These are phyloP conservation scores for Cutaneotrichosporon sp. DNA, from an alignment of 1,284 basidiomycete species.

Conservation along the genomic window DNA sequence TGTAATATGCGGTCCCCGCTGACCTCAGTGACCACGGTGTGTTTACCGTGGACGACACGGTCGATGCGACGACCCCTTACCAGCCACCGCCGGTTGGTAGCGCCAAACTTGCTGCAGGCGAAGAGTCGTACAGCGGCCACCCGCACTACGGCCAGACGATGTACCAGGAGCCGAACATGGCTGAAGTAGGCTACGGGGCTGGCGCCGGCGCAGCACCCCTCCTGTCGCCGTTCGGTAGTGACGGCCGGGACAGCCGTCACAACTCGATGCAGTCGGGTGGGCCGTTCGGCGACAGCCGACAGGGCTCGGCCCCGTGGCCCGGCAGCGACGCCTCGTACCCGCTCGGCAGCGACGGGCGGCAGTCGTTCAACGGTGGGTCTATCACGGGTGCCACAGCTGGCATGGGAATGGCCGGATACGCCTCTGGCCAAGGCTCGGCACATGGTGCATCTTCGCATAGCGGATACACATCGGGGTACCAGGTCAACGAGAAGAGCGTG, in stretches of 20 bases:
- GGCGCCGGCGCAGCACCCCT: neutral
- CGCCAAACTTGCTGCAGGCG: neutral
- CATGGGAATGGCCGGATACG: neutral
- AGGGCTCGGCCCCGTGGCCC: neutral
- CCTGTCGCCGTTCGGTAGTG: neutral
- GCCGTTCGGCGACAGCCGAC: neutral
- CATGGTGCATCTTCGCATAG: neutral
- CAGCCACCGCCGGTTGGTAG: neutral
- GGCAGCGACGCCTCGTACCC: constrained; percentile 5
- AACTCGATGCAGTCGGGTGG: neutral
- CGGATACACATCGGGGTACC: neutral
- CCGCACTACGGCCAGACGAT: neutral
- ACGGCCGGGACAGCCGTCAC: neutral
- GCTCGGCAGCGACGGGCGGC: neutral
- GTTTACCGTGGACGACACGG: constrained; percentile 6
- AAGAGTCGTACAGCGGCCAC: neutral
- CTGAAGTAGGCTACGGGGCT: neutral
- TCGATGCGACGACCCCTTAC: constrained; percentile 4
- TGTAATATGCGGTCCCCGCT: neutral
- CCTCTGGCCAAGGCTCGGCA: neutral
- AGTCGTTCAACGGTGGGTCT: neutral
- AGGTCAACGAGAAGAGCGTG: neutral
- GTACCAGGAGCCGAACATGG: constrained; percentile 8
- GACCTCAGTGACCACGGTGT: constrained; percentile 1
- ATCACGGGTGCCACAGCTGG: neutral